phyloP scores from a whole-genome alignment of 495 filamentous ascomycete species.

The Pseudoneurospora amorphoporcata region DNA sequence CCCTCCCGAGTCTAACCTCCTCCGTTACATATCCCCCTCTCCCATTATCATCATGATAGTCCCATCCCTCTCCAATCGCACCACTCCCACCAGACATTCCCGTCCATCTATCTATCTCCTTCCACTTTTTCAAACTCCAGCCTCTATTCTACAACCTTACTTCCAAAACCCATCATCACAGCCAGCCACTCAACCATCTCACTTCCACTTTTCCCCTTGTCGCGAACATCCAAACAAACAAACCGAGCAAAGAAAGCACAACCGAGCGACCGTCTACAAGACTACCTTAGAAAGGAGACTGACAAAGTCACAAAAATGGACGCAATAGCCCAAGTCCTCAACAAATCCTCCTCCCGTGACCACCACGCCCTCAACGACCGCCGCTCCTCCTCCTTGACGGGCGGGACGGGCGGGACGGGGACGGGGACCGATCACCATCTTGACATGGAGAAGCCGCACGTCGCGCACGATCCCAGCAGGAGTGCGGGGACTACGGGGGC shows the following conservation, averaged over 20 bases:
- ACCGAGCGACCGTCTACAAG: too few relatives aligned
- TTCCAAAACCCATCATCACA: too few relatives aligned
- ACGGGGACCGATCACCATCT: neutral
- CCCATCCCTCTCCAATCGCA: too few relatives aligned
- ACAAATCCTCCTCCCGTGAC: neutral
- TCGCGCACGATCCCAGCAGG: neutral
- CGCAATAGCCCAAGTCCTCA: neutral
- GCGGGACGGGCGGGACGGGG: slow-evolving; percentile 6
- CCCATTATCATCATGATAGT: neutral
- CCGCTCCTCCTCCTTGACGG: slow-evolving; percentile 3
- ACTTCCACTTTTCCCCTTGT: too few relatives aligned
- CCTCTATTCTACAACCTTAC: too few relatives aligned
- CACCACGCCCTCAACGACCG: slow-evolving; percentile 5
- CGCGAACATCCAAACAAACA: too few relatives aligned
- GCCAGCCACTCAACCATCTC: too few relatives aligned
- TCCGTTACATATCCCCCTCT: too few relatives aligned
- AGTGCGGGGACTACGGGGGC: neutral
- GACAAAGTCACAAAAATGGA: neutral
- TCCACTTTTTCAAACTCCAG: too few relatives aligned
- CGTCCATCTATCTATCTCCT: too few relatives aligned
- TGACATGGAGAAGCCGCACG: neutral
- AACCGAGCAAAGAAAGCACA: too few relatives aligned
- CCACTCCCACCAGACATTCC: too few relatives aligned
- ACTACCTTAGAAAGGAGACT: neutral
- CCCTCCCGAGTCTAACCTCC: neutral